Evolutionary conservation across 306 rosid genomes (phyloP), one percentile per base, ranked within the genome.

Genomic region (Pterocarpus macrocarpus): DNA sequence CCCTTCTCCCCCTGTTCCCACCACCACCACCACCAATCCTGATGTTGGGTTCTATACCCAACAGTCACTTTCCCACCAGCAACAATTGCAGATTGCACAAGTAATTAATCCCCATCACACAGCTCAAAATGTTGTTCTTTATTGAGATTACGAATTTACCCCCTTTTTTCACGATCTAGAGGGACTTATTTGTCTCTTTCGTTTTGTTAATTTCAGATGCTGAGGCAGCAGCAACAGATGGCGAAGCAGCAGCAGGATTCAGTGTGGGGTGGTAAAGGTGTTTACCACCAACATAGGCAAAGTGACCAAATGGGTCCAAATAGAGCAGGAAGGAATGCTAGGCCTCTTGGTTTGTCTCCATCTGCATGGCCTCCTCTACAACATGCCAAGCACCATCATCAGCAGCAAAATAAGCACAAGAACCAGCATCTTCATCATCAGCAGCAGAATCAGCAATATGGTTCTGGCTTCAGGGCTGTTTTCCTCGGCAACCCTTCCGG

Each of bases 321-420:
- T 15, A 61, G 88, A 64, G 88, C 72, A 22, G 81, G 90, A 53
- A 84, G 75, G 45, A 87, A 39, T 71, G 11, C 10, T 7, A 78
- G 87, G 43, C 62, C 84, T 64, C 64, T 83, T 76, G 88, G 84
- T 15, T 64, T 91, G 76, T 78, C 97, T 4, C 36, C 90, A 33
- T 83, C 91, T 66, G 88, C 94, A 39, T 95, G 99, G 98, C 93
- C 97, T 17, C 64, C 95, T 4, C 85, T 89, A 69, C 97, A 85
- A 47, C 86, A 82, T 28, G 86, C 86, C 2, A 87, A 88, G 80
- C 84, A 76, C 4, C 11, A 47, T 11, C 53, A 47, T 14, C 53
- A 9, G 3, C 13, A 55, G 32, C 22, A n/a, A 4, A 55, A 16
- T 3, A 1, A 55, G 30, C 28, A n/a, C 61, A 13, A 52, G 53